These are phyloP conservation scores for Penicillium egyptiacum DNA, from an alignment of 495 filamentous ascomycete species.

Conservation along the genomic window DNA sequence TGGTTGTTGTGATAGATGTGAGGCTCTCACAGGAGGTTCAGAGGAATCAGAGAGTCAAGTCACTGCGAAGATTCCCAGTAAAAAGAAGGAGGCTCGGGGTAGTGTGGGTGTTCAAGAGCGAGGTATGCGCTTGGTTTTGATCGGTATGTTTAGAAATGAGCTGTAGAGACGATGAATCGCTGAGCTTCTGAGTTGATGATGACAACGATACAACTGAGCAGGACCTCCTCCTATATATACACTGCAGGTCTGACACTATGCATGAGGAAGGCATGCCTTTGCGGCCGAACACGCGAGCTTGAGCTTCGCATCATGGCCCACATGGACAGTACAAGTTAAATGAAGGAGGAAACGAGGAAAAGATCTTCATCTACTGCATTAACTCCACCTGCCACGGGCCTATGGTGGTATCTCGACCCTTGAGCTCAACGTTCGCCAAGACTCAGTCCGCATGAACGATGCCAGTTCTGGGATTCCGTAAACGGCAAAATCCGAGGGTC, in stretches of 20 bases:
- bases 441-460: conserved; percentile 22
- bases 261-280: conserved; percentile 20
- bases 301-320: conserved; percentile 27
- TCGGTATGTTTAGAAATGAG: not conserved
- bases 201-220: conserved; percentile 9
- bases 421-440: conserved; percentile 10
- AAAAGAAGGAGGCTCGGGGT: not conserved
- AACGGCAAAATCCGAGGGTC: conserved; percentile 8
- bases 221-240: conserved; percentile 27
- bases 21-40: not conserved
- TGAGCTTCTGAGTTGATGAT: conserved; percentile 16
- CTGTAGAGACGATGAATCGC: not conserved
- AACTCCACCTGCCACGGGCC: conserved; percentile 18
- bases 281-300: conserved; percentile 26
- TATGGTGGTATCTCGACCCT: conserved; percentile 27
- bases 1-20: not conserved
- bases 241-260: conserved; percentile 19
- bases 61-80: not conserved
- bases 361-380: conserved; percentile 24
- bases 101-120: not conserved
- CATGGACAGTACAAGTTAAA: conserved; percentile 24
- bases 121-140: not conserved
- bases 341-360: conserved; percentile 24
- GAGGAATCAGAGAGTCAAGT: not conserved
- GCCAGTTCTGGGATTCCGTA: conserved; percentile 19